phyloP scores from a whole-genome alignment of 352 stramenopile species.

The Phytophthora chlamydospora region DNA sequence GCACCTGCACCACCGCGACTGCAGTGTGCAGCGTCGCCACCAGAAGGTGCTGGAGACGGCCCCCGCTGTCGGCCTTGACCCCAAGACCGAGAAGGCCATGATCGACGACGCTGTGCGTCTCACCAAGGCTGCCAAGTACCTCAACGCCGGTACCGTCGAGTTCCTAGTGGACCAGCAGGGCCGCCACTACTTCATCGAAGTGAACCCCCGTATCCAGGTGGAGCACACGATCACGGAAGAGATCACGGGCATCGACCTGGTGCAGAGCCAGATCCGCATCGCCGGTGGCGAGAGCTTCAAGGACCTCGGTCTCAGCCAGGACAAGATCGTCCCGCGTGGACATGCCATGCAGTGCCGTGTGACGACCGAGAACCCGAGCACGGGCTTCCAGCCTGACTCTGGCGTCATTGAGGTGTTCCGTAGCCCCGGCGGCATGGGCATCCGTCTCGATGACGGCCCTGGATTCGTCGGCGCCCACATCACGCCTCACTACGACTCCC shows the following conservation, averaged over 20 bases:
- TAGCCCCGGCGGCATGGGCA: conserved; percentile 94
- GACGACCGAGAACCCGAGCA: conserved; percentile 95
- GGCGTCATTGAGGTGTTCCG: conserved; percentile 97
- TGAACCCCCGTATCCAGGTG: conserved; percentile 98
- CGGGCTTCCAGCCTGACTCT: conserved; percentile 96
- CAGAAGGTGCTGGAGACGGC: conserved; percentile 98
- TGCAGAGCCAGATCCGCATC: conserved; percentile 96
- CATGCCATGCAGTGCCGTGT: conserved; percentile 98
- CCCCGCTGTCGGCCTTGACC: conserved; percentile 85
- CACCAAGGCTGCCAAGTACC: conserved; percentile 92
- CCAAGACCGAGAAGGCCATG: conserved; percentile 90
- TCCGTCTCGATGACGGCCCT: conserved; percentile 95
- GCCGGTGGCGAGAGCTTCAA: conserved; percentile 92
- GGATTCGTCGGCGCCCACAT: conserved; percentile 97
- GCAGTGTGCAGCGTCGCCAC: conserved; percentile 97
- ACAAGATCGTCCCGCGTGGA: conserved; percentile 91
- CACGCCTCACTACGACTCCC: conserved; percentile 97
- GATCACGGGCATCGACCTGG: conserved; percentile 96
- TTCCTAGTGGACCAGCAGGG: conserved; percentile 96
- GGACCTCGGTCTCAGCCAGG: conserved; percentile 94
- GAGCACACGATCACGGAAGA: conserved; percentile 94
- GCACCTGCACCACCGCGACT: conserved; percentile 97
- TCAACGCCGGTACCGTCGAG: conserved; percentile 98
- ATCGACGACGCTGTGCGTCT: conserved; percentile 93
- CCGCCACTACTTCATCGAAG: conserved; percentile 98